phyloP scores from a whole-genome alignment of 352 stramenopile genomes.

The Globisporangium abappressorium region DNA sequence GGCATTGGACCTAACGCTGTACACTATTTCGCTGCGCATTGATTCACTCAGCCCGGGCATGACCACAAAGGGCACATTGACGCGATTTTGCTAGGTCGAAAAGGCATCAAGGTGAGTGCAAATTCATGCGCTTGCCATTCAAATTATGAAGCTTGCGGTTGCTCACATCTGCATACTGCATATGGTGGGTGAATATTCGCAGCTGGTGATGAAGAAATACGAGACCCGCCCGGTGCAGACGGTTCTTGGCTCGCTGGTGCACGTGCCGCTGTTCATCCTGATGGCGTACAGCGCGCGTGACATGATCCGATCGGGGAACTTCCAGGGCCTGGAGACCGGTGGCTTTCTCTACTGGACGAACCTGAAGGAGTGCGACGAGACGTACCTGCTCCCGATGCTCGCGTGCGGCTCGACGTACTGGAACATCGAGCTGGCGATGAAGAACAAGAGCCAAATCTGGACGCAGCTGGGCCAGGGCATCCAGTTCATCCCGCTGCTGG shows the following conservation, averaged over 20 bases:
- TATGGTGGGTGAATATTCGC: background rate
- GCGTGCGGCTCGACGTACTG: constrained; percentile 57
- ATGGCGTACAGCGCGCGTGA: constrained; percentile 75
- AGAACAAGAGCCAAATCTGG: constrained; percentile 50
- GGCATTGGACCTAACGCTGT: background rate
- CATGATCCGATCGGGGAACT: constrained; percentile 71
- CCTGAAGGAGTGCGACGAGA: constrained; percentile 58
- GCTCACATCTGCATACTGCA: background rate
- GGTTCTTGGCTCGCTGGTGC: constrained; percentile 53
- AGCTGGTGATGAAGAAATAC: constrained; percentile 73
- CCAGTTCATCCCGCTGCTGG: constrained; percentile 56
- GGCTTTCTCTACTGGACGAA: constrained; percentile 68
- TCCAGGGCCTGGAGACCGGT: constrained; percentile 55
- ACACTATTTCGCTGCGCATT: background rate
- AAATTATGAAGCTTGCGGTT: background rate
- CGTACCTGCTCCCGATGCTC: constrained; percentile 53
- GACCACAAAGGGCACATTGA: constrained; percentile 48
- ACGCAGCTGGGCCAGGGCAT: constrained; percentile 37
- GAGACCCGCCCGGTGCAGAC: constrained; percentile 68
- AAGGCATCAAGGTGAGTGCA: constrained; percentile 37
- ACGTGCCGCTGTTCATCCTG: constrained; percentile 72
- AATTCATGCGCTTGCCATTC: background rate
- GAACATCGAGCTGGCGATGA: constrained; percentile 53
- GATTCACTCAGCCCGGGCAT: constrained; percentile 25
- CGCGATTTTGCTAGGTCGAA: constrained; percentile 42